phyloP scores from a whole-genome alignment of 352 stramenopile genomes.

The Globisporangium spinosum region DNA sequence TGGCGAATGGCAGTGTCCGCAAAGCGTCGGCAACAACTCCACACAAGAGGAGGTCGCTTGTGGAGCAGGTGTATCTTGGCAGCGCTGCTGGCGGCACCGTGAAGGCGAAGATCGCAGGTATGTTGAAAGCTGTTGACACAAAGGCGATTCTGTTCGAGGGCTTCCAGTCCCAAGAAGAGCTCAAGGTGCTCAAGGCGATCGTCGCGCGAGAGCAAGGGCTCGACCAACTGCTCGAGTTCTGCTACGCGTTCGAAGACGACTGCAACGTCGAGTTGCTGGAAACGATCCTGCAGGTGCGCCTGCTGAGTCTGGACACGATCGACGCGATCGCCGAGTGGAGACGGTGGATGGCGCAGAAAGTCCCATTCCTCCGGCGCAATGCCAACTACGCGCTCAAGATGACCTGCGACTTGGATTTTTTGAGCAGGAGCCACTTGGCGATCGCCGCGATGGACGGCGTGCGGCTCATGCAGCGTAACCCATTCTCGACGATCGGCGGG shows the following conservation, averaged over 20 bases:
- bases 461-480: constrained; percentile 53
- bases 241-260: constrained; percentile 49
- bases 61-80: constrained; percentile 5
- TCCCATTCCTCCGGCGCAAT: constrained; percentile 57
- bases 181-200: constrained; percentile 62
- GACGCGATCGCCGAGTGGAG: constrained; percentile 60
- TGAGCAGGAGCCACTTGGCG: constrained; percentile 61
- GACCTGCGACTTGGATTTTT: constrained; percentile 62
- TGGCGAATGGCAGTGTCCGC: neutral
- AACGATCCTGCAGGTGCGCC: constrained; percentile 40
- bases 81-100: neutral
- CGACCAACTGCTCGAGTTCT: constrained; percentile 45
- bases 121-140: neutral
- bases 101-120: neutral
- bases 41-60: neutral
- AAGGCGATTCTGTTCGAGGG: constrained; percentile 56
- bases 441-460: constrained; percentile 53
- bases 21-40: neutral
- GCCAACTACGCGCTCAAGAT: constrained; percentile 73
- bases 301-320: constrained; percentile 46
- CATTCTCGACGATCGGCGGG: constrained; percentile 66
- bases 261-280: constrained; percentile 42
- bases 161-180: constrained; percentile 52
- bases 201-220: constrained; percentile 55
- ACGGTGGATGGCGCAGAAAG: constrained; percentile 49